phyloP scores from a whole-genome alignment of 352 stramenopile genomes.

The Achlya hypogyna region DNA sequence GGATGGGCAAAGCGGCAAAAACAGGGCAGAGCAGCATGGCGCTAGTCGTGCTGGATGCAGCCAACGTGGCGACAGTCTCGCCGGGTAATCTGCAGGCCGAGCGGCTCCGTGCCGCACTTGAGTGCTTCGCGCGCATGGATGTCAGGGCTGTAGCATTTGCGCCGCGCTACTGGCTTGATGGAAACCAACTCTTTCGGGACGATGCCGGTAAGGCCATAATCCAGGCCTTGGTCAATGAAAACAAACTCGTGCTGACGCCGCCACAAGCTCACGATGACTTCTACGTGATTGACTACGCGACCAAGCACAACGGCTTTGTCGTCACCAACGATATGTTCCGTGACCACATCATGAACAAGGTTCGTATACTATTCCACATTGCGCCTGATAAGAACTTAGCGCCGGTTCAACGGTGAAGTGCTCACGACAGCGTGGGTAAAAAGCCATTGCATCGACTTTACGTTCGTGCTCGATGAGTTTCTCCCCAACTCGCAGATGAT shows the following conservation, averaged over 20 bases:
- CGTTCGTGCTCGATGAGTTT: constrained; percentile 84
- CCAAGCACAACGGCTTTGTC: constrained; percentile 80
- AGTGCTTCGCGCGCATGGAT: constrained; percentile 45
- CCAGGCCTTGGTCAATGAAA: constrained; percentile 42
- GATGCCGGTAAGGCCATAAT: constrained; percentile 33
- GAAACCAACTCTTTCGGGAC: constrained; percentile 28
- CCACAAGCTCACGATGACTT: constrained; percentile 83
- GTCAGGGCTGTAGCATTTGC: constrained; percentile 69
- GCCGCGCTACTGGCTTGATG: constrained; percentile 74
- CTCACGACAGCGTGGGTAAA: constrained; percentile 57
- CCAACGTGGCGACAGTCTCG: constrained; percentile 67
- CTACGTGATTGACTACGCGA: constrained; percentile 88
- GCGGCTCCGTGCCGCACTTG: constrained; percentile 52
- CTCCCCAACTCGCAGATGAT: constrained; percentile 82
- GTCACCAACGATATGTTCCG: constrained; percentile 90
- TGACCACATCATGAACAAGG: constrained; percentile 76
- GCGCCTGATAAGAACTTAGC: constrained; percentile 8
- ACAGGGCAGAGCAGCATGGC: not conserved
- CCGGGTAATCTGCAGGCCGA: constrained; percentile 38
- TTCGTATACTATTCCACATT: constrained; percentile 10
- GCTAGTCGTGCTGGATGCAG: constrained; percentile 57
- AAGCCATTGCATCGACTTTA: constrained; percentile 76
- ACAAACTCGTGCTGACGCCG: constrained; percentile 65
- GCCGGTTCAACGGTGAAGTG: constrained; percentile 28
- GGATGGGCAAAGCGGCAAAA: not conserved